These are phyloP conservation scores for Geotrichum klebahnii DNA, from an alignment of 1,139 yeast species.

Conservation along the genomic window DNA sequence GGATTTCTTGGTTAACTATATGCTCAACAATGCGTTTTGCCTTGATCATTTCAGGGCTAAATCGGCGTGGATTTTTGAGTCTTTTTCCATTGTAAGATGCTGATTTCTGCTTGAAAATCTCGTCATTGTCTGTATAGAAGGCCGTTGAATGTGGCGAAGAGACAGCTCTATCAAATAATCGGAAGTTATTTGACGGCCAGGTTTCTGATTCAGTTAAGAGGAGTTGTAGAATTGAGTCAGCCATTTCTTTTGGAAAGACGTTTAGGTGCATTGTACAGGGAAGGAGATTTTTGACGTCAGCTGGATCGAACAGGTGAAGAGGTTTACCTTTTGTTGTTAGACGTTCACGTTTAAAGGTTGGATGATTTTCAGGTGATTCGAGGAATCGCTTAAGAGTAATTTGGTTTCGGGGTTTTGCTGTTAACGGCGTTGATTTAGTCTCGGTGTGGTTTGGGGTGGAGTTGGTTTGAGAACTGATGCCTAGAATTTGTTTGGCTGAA, in stretches of 20 bases:
- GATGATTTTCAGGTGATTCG: neutral
- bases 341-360: slow-evolving; percentile 3
- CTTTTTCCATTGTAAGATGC: slow-evolving; percentile 45
- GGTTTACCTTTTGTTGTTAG: slow-evolving; percentile 23
- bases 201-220: slow-evolving; percentile 43
- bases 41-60: slow-evolving; percentile 42
- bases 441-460: neutral
- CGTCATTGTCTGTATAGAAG: slow-evolving; percentile 40
- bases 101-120: slow-evolving; percentile 28
- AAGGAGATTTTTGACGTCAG: slow-evolving; percentile 43
- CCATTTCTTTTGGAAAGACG: slow-evolving; percentile 50
- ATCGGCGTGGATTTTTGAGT: slow-evolving; percentile 33
- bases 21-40: slow-evolving; percentile 46
- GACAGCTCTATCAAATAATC: slow-evolving; percentile 58
- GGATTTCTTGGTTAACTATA: slow-evolving; percentile 43
- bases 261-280: slow-evolving; percentile 50
- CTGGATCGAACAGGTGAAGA: slow-evolving; percentile 33
- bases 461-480: slow-evolving; percentile 9
- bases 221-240: slow-evolving; percentile 45
- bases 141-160: slow-evolving; percentile 51
- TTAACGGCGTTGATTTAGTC: neutral
- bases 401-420: neutral
- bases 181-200: slow-evolving; percentile 47
- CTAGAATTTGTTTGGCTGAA: slow-evolving; percentile 31
- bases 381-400: slow-evolving; percentile 12